Conservation (phyloP, 306 rosid species). For the Calophaca sinica region DNA sequence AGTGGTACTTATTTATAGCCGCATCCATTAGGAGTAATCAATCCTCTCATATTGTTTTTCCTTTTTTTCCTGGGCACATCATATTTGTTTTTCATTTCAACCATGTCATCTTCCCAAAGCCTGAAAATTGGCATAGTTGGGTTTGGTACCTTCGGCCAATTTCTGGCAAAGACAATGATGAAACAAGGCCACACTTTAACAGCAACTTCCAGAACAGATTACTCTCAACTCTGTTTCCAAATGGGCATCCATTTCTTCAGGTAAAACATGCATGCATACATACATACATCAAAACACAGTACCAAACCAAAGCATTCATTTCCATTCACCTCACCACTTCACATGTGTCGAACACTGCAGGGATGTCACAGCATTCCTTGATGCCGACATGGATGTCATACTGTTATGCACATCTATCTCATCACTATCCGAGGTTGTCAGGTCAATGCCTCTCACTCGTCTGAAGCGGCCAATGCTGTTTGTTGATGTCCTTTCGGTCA, state of each 20-base stretch:
- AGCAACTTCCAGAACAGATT: slow-evolving; percentile 67
- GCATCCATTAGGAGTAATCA: not conserved
- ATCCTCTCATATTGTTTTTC: slow-evolving; percentile 10
- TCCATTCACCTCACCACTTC: slow-evolving; percentile 12
- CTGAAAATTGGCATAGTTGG: slow-evolving; percentile 72
- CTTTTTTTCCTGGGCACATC: not conserved
- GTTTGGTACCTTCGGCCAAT: slow-evolving; percentile 68
- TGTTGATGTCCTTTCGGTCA: slow-evolving; percentile 76
- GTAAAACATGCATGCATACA: slow-evolving; percentile 34
- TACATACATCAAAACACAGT: not conserved
- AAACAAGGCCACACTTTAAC: slow-evolving; percentile 62
- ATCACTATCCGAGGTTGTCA: slow-evolving; percentile 57
- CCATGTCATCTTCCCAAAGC: slow-evolving; percentile 40
- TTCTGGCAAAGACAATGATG: slow-evolving; percentile 61
- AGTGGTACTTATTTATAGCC: not conserved
- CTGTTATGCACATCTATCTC: slow-evolving; percentile 68
- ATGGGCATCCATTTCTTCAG: slow-evolving; percentile 65
- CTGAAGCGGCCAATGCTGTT: slow-evolving; percentile 58
- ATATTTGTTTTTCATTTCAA: not conserved
- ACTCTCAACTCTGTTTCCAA: slow-evolving; percentile 53
- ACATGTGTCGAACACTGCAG: slow-evolving; percentile 35
- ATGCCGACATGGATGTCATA: slow-evolving; percentile 60
- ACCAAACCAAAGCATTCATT: not conserved
- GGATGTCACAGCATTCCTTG: slow-evolving; percentile 46
- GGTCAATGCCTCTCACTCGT: slow-evolving; percentile 58